phyloP scores from a whole-genome alignment of 106 monocot species.

The Narthecium ossifragum region DNA sequence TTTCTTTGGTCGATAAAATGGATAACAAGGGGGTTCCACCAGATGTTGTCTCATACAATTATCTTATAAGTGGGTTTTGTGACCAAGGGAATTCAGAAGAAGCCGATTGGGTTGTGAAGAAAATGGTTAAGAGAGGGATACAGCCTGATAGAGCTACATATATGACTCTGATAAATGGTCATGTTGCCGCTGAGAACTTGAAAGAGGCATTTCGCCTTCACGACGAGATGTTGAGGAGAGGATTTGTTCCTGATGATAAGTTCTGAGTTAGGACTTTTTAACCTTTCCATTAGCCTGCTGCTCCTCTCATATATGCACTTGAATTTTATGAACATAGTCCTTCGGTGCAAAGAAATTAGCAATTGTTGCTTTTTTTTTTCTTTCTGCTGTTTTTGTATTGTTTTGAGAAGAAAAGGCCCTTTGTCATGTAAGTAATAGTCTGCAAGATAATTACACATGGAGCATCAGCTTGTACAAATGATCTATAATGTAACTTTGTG shows the following conservation, averaged over 20 bases:
- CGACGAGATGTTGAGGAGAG: slow-evolving; percentile 88
- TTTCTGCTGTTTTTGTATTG: no score
- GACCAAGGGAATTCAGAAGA: slow-evolving; percentile 55
- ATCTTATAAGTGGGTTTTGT: slow-evolving; percentile 57
- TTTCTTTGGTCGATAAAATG: slow-evolving; percentile 60
- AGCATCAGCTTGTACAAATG: no score
- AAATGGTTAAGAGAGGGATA: slow-evolving; percentile 47
- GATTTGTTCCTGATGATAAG: slow-evolving; percentile 36
- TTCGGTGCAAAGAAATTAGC: no score
- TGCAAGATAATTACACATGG: no score
- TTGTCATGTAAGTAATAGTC: no score
- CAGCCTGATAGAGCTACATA: slow-evolving; percentile 70
- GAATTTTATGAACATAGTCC: no score
- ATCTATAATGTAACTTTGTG: no score
- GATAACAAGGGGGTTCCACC: slow-evolving; percentile 37
- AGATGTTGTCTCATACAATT: slow-evolving; percentile 70
- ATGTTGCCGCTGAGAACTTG: slow-evolving; percentile 57
- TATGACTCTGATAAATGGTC: slow-evolving; percentile 68
- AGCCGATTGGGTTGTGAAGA: slow-evolving; percentile 44
- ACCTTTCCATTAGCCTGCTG: no score
- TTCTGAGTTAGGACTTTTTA: no score
- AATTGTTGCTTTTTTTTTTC: no score
- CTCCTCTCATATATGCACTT: no score
- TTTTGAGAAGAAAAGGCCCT: no score
- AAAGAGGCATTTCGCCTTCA: slow-evolving; percentile 78